Base-by-base conservation (phyloP, 192 early-diverging fungal genomes). In the Gonapodya prolifera region DNA sequence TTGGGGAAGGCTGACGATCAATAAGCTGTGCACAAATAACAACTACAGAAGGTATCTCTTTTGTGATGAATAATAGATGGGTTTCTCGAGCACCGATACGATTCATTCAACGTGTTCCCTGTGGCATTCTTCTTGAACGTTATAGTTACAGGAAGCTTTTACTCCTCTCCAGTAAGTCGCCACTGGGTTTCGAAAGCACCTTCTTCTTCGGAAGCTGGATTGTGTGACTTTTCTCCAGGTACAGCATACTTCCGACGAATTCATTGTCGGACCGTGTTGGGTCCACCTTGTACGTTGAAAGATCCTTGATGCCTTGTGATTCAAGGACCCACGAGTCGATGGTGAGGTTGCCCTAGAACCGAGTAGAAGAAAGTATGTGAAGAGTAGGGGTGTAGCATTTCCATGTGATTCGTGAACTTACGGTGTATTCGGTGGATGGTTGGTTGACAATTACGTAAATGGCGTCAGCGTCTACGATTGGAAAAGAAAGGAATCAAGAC, bases 401-500 rank as follows among this genome's bases (percentile, higher is more conserved):
- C n/a, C n/a, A n/a, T n/a, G n/a, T n/a, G n/a, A n/a, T n/a, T n/a
- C n/a, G n/a, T n/a, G n/a, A n/a, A n/a, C n/a, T n/a, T n/a, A n/a
- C 91, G 33, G 80, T 86, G 35, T 75, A 81, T 8, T 69, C 45
- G n/a, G n/a, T n/a, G 45, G 45, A 8, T n/a, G 89, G 82, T 80
- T 93, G 90, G 35, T 80, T 80, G 1, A 93, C 79, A 28, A 94
- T 85, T 61, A 85, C 77, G 70, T 86, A 82, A 1, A 91, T 91
- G 0, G 93, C 93, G 77, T 94, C 93, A 1, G 91, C 90, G 86
- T 92, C n/a, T n/a, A n/a, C n/a, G n/a, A n/a, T n/a, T n/a, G n/a
- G n/a, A n/a, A n/a, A n/a, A n/a, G n/a, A n/a, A n/a, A n/a, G n/a
- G n/a, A n/a, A n/a, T n/a, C n/a, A n/a, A n/a, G n/a, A n/a, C n/a